Evolutionary conservation across 1,139 yeast genomes (phyloP), one percentile per base, ranked within the genome.

Genomic region (Taphrina wiesneri): DNA sequence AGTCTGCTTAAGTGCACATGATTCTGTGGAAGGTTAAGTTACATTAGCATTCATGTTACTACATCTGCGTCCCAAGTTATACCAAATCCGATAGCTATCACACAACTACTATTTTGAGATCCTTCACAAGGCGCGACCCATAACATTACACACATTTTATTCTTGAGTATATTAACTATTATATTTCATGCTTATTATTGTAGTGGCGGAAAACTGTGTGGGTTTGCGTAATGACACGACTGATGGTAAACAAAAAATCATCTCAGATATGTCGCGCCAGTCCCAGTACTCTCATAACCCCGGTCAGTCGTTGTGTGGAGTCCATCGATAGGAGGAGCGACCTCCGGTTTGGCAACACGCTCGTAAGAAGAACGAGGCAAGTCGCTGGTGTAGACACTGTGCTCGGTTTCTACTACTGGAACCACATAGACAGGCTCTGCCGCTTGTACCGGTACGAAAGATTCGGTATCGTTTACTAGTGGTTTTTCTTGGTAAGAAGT

Each of bases 401-500:
- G 36, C 9, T 30, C 59, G 11, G 46, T 36, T 25, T 49, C 57
- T 6, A 32, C 56, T 0, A 51, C 56, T 9, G 64, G 56, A 15
- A 57, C 51, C 9, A 60, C 52, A 23, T 60, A 60, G 43, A 54
- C 39, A 21, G 64, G 56, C 17, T 41, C 25, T 25, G 41, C 56
- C 4, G 46, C 56, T 21, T 59, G 56, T 15, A 49, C 64, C 1
- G 64, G 57, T 5, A 51, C 64, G 26, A 49, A 60, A n/a, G 64
- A 60, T 21, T 49, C 64, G 1, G 41, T 39, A 43, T 60, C 64
- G 3, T 47, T 36, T 41, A 60, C 64, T 17, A 60, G 41, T 5
- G 64, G 57, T 32, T 60, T 60, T 34, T 60, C 64, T 52, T 60
- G 64, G 43, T 60, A 60, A 2, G 64, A 60, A 19, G 57, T 28